Evolutionary conservation across 208 protist genomes (phyloP).

Genomic region (Trichomonas gallinae): DNA sequence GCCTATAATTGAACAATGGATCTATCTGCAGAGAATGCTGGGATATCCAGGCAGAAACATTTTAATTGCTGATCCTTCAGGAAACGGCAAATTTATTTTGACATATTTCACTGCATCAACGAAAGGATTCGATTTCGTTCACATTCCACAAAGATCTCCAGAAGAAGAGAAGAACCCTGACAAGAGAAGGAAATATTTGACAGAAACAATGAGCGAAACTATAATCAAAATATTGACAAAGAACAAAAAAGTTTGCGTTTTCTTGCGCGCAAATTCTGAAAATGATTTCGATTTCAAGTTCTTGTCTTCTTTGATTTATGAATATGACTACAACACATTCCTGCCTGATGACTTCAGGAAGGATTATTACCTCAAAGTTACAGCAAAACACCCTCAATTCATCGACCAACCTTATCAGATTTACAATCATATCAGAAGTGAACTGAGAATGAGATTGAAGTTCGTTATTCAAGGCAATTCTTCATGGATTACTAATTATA

Average conservation of each 20-base stretch:
- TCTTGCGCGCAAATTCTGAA: neutral
- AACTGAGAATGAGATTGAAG: neutral
- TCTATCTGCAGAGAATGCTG: neutral
- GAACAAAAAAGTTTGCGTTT: neutral
- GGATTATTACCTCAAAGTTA: neutral
- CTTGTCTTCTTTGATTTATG: neutral
- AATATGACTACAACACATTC: neutral
- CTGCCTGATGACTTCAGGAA: neutral
- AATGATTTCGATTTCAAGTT: neutral
- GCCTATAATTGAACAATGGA: neutral
- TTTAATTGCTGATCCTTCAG: neutral
- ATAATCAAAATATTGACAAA: neutral
- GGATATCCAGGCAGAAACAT: neutral
- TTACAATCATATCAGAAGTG: neutral
- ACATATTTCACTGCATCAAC: neutral
- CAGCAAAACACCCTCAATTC: neutral
- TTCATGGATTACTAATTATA: neutral
- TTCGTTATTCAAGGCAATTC: neutral
- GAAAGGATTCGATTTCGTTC: neutral
- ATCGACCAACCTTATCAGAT: neutral
- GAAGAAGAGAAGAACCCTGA: neutral
- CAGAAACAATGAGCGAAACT: neutral
- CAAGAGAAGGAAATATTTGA: neutral
- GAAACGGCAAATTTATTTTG: neutral
- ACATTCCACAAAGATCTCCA: neutral